Conservation (phyloP, 805 yeast genomes). For the Komagataella ulmi region DNA sequence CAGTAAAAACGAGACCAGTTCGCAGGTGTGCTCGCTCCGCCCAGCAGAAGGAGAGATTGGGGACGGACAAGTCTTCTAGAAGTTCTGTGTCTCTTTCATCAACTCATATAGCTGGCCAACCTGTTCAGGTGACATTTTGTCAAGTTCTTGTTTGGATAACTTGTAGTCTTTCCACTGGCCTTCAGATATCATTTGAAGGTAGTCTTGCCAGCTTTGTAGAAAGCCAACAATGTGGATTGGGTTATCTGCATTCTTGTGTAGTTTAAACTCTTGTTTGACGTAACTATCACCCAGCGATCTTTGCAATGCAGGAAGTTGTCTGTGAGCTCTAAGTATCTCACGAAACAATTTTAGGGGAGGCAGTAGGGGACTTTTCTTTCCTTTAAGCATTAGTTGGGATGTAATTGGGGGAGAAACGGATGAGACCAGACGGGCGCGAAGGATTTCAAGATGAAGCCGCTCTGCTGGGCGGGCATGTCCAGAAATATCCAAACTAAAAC, state of each 20-base stretch:
- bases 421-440: neutral
- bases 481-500: too few relatives aligned
- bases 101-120: constrained; percentile 68
- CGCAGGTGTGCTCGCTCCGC: neutral
- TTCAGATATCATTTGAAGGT: constrained; percentile 42
- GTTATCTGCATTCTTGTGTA: constrained; percentile 71
- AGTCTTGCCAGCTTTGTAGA: constrained; percentile 89
- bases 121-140: constrained; percentile 86
- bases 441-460: neutral
- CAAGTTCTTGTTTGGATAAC: constrained; percentile 51
- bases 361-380: constrained; percentile 32
- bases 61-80: neutral
- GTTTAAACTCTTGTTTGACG: constrained; percentile 79
- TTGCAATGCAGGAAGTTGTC: constrained; percentile 48
- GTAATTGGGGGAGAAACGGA: neutral
- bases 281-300: constrained; percentile 80
- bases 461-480: neutral
- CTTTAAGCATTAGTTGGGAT: constrained; percentile 6
- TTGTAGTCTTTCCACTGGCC: constrained; percentile 53
- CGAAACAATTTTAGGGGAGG: constrained; percentile 78
- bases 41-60: neutral
- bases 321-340: constrained; percentile 74
- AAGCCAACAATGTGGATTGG: constrained; percentile 93
- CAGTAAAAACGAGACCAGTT: neutral
- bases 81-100: constrained; percentile 53